Conservation (phyloP, 2,329 filamentous ascomycete species). For the Pseudogymnoascus sp. region DNA sequence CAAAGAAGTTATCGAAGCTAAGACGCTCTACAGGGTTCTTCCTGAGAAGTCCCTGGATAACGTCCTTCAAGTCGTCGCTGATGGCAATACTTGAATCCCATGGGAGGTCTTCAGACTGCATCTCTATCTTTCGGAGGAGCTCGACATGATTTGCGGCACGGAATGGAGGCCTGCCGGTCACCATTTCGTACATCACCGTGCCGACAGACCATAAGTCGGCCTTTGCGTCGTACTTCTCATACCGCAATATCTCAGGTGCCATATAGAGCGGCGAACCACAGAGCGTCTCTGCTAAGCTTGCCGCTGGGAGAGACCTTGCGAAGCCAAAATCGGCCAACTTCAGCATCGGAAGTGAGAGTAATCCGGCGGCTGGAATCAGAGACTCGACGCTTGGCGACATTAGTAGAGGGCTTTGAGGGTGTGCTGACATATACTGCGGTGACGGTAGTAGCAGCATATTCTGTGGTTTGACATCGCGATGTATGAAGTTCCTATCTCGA, state of each 20-base stretch:
- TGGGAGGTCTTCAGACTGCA: conserved; percentile 74
- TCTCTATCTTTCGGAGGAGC: conserved; percentile 80
- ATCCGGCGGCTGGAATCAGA: conserved; percentile 69
- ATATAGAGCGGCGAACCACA: conserved; percentile 97
- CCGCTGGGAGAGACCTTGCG: conserved; percentile 81
- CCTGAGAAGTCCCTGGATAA: conserved; percentile 77
- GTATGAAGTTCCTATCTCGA: conserved; percentile 76
- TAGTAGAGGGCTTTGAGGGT: conserved; percentile 59
- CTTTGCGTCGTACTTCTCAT: conserved; percentile 95
- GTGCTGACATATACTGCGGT: conserved; percentile 57
- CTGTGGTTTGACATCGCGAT: conserved; percentile 95
- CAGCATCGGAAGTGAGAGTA: conserved; percentile 84
- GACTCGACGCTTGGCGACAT: conserved; percentile 73
- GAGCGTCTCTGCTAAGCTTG: conserved; percentile 87
- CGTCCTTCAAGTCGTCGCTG: conserved; percentile 67
- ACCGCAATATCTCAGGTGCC: conserved; percentile 94
- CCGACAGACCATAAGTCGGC: conserved; percentile 97
- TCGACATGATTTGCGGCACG: conserved; percentile 92
- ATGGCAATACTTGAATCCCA: conserved; percentile 54
- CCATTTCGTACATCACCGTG: conserved; percentile 93
- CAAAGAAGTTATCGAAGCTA: conserved; percentile 81
- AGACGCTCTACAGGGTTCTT: conserved; percentile 78
- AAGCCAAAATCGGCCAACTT: conserved; percentile 99
- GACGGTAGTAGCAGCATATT: conserved; percentile 88
- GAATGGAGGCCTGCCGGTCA: conserved; percentile 83